Evolutionary conservation across 768 basidiomycete species (phyloP), one percentile per base, ranked within the genome.

Genomic region (Coprinellus micaceus): DNA sequence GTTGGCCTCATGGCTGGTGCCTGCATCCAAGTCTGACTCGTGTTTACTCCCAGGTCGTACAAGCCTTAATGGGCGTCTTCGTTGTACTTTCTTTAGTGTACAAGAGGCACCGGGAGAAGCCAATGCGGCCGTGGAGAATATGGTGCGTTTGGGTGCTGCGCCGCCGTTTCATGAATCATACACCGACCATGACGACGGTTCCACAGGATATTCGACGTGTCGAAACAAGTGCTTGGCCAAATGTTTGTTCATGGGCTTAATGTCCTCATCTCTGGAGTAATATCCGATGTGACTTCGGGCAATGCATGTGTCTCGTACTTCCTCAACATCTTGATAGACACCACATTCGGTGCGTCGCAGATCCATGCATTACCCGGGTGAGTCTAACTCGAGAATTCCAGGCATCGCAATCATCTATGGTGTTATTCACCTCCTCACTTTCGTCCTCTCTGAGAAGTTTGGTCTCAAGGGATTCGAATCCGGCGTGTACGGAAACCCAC

Each of bases 281-380:
- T 87, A 24, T 92, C 94, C 1, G 74, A 83, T 40, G 77, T 83
- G 55, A 81, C 81, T 0, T 78, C 82, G 15, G 81, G 83, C 39
- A 97, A 98, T 68, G 93, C 96, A 4, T 98, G 96, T 62, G 86
- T 89, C 25, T 83, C 83, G 61, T 97, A 98, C 71, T 95, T 97
- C 67, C 83, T 97, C 43, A 94, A 98, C 64, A 88, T 98, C 48
- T 75, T 96, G 25, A 75, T 98, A 56, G 96, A 98, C 71, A 94
- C 91, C 17, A 94, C 93, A 1, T 77, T 95, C 54, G 96, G 94
- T 90, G 60, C 65, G 86, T 64, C 25, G 17, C 21, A 22, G 33
- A 19, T 37, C 41, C 7, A 58, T 40, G 29, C 54, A 39, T 36
- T 46, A 58, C 17, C 37, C 19, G 30, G 33, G 25, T 47, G 37